A percentile compares a stretch with the other conserved stretches of the same genome.
These are phyloP conservation scores for Zygoascus meyerae DNA, from an alignment of 1,139 yeast genomes.

Conservation along the genomic window DNA sequence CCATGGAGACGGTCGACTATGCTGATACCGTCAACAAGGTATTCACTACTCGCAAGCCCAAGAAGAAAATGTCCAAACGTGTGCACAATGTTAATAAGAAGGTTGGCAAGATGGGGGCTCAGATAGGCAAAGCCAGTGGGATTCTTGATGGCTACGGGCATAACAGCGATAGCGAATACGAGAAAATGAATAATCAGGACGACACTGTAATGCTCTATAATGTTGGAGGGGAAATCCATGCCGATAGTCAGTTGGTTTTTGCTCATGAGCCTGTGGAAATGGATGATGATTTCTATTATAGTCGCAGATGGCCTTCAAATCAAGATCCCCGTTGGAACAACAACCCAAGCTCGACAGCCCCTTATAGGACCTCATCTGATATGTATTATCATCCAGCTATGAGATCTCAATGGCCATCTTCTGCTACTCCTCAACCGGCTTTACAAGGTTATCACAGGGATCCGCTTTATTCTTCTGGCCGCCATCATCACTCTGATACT, in stretches of 20 bases:
- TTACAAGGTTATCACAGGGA: too few relatives aligned
- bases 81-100: constrained; percentile 22
- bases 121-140: constrained; percentile 22
- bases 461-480: too few relatives aligned
- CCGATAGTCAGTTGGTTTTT: constrained; percentile 16
- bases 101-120: constrained; percentile 19
- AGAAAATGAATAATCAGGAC: neutral
- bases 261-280: constrained; percentile 8
- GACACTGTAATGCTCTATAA: constrained; percentile 16
- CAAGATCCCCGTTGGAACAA: too few relatives aligned
- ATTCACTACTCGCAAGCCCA: constrained; percentile 21
- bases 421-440: too few relatives aligned
- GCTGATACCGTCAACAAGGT: constrained; percentile 12
- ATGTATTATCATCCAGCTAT: constrained; percentile 1
- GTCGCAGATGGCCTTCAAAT: neutral
- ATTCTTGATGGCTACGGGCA: constrained; percentile 19
- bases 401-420: too few relatives aligned
- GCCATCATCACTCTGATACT: too few relatives aligned
- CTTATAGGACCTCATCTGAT: neutral
- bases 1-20: neutral
- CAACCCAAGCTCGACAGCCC: too few relatives aligned
- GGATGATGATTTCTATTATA: neutral
- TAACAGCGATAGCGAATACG: constrained; percentile 17
- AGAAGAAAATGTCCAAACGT: constrained; percentile 23
- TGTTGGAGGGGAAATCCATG: constrained; percentile 20